Conservation (phyloP, 1,139 yeast genomes). For the Candida sp. region DNA sequence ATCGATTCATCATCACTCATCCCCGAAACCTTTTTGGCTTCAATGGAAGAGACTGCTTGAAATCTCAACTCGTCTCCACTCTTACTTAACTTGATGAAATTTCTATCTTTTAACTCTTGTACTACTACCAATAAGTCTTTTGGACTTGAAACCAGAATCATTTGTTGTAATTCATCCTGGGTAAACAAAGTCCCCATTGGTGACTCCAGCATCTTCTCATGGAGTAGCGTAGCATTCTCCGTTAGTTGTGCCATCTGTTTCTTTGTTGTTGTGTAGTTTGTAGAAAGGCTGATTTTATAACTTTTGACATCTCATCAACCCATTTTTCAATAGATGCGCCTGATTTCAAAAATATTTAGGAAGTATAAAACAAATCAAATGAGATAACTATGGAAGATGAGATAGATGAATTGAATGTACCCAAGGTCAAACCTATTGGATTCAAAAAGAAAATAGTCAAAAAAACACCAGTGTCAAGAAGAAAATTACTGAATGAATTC, state of each 20-base stretch:
- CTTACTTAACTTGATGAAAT: conserved; percentile 65
- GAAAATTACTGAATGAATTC: conserved; percentile 1
- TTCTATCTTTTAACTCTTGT: conserved; percentile 63
- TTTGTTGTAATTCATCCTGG: conserved; percentile 56
- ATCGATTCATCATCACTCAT: conserved; percentile 90
- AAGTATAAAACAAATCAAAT: background rate
- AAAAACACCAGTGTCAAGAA: background rate
- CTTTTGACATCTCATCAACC: background rate
- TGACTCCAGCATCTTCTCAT: conserved; percentile 53
- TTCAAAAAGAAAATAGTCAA: conserved; percentile 1
- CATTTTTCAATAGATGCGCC: background rate
- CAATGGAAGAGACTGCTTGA: conserved; percentile 64
- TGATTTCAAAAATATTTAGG: background rate
- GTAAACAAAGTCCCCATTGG: conserved; percentile 46
- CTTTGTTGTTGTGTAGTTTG: background rate
- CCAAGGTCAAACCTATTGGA: background rate
- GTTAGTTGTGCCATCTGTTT: conserved; percentile 25
- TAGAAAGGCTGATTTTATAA: background rate
- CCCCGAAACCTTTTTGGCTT: conserved; percentile 66
- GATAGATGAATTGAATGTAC: background rate
- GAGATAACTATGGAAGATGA: background rate
- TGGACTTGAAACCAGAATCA: conserved; percentile 31
- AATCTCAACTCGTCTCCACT: conserved; percentile 67
- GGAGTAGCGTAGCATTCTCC: conserved; percentile 53
- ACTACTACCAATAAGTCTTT: conserved; percentile 54